Percentiles rank a stretch among this genome's conserved stretches.
Evolutionary conservation across 805 yeast genomes (phyloP).

Genomic region (Starmerella potacharoeniae): DNA sequence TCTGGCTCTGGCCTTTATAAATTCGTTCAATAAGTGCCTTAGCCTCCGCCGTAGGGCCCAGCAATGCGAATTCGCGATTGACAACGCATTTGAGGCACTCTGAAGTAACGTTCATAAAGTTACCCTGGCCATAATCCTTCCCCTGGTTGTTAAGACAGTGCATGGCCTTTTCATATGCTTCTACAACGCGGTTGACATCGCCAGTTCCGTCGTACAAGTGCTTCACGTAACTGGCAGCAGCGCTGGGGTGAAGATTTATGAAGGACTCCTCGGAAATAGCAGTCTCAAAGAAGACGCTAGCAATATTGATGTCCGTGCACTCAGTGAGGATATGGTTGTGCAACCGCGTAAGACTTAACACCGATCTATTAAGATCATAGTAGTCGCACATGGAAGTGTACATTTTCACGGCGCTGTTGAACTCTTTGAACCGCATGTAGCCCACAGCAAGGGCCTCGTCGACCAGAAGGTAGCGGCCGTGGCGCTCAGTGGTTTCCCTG

Average conservation of each 20-base stretch:
- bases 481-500: constrained; percentile 14
- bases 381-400: constrained; percentile 18
- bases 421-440: constrained; percentile 17
- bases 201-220: constrained; percentile 8
- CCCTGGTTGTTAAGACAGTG: constrained; percentile 7
- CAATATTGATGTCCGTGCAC: constrained; percentile 16
- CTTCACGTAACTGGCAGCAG: constrained; percentile 19
- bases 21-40: constrained; percentile 5
- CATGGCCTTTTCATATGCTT: constrained; percentile 11
- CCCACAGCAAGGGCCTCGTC: constrained; percentile 22
- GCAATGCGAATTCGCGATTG: constrained; percentile 13
- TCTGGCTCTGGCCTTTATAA: constrained; percentile 6
- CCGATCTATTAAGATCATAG: constrained; percentile 14
- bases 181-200: constrained; percentile 12
- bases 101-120: constrained; percentile 15
- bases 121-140: neutral
- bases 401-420: constrained; percentile 18
- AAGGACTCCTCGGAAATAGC: constrained; percentile 13
- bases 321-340: constrained; percentile 23
- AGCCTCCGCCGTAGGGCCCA: constrained; percentile 13
- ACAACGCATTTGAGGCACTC: constrained; percentile 15
- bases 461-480: constrained; percentile 19
- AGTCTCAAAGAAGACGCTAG: constrained; percentile 18
- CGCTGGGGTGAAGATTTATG: constrained; percentile 22
- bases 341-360: constrained; percentile 16